Conservation (phyloP, 495 filamentous ascomycete species). For the Durotheca rogersii region DNA sequence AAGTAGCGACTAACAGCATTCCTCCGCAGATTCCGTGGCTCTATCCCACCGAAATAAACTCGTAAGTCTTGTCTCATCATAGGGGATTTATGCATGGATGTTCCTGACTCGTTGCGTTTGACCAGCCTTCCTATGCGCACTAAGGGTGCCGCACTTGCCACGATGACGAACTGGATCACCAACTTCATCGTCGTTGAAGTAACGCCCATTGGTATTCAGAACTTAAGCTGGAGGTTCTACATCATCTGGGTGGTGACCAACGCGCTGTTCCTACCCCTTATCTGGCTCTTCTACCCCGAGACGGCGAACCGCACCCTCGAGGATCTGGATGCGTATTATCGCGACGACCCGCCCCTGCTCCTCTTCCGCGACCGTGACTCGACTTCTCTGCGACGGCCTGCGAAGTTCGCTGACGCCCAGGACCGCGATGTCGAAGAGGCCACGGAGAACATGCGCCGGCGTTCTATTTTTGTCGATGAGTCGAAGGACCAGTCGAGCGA, state of each 20-base stretch:
- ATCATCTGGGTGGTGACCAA: slow-evolving; percentile 66
- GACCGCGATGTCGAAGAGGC: slow-evolving; percentile 32
- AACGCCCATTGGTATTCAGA: slow-evolving; percentile 62
- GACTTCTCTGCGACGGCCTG: slow-evolving; percentile 23
- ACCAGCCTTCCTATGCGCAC: slow-evolving; percentile 54
- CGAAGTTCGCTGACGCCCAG: slow-evolving; percentile 24
- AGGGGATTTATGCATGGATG: not conserved
- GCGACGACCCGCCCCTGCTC: slow-evolving; percentile 44
- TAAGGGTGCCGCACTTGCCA: slow-evolving; percentile 58
- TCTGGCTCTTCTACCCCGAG: slow-evolving; percentile 65
- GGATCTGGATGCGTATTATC: slow-evolving; percentile 49
- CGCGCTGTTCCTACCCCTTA: slow-evolving; percentile 57
- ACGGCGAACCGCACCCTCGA: slow-evolving; percentile 48
- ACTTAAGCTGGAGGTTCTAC: slow-evolving; percentile 63
- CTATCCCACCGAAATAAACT: slow-evolving; percentile 66
- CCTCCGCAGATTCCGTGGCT: slow-evolving; percentile 54
- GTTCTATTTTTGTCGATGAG: slow-evolving; percentile 17
- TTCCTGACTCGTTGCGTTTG: slow-evolving; percentile 3
- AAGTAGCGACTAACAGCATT: not conserved
- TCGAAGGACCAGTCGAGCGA: slow-evolving; percentile 14
- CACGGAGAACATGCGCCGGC: slow-evolving; percentile 13
- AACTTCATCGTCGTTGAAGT: slow-evolving; percentile 65
- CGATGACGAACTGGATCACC: slow-evolving; percentile 63
- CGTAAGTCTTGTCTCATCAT: too few relatives aligned
- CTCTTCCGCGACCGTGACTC: slow-evolving; percentile 40